Evolutionary conservation across 139 green algal genomes (phyloP).

Genomic region (Pleodorina starrii): DNA sequence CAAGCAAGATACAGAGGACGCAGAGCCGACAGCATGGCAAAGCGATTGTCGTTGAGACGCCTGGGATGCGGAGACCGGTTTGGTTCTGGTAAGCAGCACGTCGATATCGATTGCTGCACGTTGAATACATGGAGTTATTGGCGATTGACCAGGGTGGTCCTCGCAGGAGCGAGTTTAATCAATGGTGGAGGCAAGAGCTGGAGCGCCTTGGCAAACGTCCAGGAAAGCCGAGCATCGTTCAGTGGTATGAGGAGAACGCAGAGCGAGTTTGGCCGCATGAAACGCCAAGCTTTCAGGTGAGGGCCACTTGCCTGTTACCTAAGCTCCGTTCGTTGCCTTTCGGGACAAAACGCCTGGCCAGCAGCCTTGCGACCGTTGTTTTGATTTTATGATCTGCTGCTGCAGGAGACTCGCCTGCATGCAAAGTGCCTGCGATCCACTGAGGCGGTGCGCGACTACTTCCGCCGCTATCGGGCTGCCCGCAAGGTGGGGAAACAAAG

Average conservation of each 20-base stretch:
- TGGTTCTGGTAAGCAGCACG: constrained; percentile 30
- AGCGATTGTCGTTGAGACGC: too few relatives aligned
- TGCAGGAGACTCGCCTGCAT: constrained; percentile 37
- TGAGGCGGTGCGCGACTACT: constrained; percentile 17
- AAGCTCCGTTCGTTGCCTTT: too few relatives aligned
- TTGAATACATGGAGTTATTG: too few relatives aligned
- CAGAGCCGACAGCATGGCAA: too few relatives aligned
- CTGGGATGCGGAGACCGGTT: not conserved
- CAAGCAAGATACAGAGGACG: not conserved
- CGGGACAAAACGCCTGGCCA: too few relatives aligned
- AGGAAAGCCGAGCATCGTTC: not conserved
- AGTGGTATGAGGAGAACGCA: not conserved
- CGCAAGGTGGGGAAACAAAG: constrained; percentile 15
- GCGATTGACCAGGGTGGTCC: too few relatives aligned
- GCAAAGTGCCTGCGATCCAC: constrained; percentile 35
- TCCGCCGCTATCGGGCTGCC: constrained; percentile 9
- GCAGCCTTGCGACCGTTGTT: too few relatives aligned
- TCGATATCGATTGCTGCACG: too few relatives aligned
- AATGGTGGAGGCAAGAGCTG: not conserved
- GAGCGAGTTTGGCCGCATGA: not conserved
- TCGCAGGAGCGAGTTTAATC: not conserved
- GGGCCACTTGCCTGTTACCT: too few relatives aligned
- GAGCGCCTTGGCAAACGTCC: not conserved
- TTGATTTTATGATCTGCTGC: not conserved
- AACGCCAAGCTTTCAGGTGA: not conserved